phyloP scores from a whole-genome alignment of 2,329 filamentous ascomycete genomes.

The Aspergillus sp. region DNA sequence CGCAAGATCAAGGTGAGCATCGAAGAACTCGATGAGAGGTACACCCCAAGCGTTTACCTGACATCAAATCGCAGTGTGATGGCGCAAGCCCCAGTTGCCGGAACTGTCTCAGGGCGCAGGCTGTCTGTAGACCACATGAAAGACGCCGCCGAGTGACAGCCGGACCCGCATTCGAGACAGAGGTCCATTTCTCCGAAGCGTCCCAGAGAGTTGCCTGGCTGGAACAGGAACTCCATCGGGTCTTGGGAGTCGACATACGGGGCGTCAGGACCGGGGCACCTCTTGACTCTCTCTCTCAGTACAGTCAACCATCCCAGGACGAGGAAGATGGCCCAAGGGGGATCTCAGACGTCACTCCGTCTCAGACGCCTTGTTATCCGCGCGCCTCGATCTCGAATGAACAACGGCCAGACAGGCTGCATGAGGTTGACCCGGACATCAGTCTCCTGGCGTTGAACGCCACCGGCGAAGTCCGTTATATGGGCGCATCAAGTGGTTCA shows the following conservation, averaged over 20 bases:
- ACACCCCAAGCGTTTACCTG: neutral
- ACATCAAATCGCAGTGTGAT: neutral
- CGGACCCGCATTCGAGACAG: neutral
- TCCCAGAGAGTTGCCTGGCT: neutral
- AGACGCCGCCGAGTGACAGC: neutral
- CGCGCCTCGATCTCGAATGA: neutral
- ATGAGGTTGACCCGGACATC: constrained; percentile 4
- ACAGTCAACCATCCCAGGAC: neutral
- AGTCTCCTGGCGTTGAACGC: constrained; percentile 3
- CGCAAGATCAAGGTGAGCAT: constrained; percentile 2
- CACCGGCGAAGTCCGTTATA: constrained; percentile 1
- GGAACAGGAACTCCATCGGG: constrained; percentile 3
- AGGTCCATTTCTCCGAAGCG: neutral
- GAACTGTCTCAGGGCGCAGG: constrained; percentile 1
- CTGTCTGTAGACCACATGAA: constrained; percentile 1
- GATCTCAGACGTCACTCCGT: neutral
- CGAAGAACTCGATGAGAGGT: neutral
- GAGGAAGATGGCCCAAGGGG: neutral
- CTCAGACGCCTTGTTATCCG: neutral
- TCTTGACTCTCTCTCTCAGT: neutral
- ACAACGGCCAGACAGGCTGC: neutral
- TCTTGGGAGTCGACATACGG: constrained; percentile 1
- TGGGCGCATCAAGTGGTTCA: constrained; percentile 3
- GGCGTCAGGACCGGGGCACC: neutral
- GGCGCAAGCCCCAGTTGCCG: constrained; percentile 1